Conservation (phyloP, 305 asterid species). For the Andrographis paniculata region DNA sequence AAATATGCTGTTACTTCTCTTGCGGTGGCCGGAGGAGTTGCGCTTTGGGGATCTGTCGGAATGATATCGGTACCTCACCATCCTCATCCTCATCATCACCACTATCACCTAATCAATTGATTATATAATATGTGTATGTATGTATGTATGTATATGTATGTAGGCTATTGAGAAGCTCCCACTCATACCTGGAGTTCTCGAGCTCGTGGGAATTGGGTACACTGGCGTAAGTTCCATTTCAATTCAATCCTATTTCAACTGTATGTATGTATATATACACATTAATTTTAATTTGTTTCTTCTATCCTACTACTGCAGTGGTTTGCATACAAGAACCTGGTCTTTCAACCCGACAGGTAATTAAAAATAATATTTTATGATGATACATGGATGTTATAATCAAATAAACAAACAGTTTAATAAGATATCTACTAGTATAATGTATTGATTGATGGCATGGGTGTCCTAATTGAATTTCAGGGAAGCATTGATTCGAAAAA, state of each 20-base stretch:
- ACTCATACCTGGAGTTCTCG: slow-evolving; percentile 69
- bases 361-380: background rate
- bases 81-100: background rate
- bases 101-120: too few species aligned
- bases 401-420: too few species aligned
- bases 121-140: too few species aligned
- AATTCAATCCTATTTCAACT: background rate
- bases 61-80: slow-evolving; percentile 39
- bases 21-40: slow-evolving; percentile 58
- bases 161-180: slow-evolving; percentile 94
- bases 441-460: too few species aligned
- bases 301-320: slow-evolving; percentile 43
- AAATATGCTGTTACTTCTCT: slow-evolving; percentile 77
- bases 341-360: slow-evolving; percentile 58
- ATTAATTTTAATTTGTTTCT: too few species aligned
- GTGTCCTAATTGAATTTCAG: too few species aligned
- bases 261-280: background rate
- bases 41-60: slow-evolving; percentile 58
- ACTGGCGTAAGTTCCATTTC: slow-evolving; percentile 58
- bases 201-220: slow-evolving; percentile 84
- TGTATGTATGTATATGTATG: too few species aligned
- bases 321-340: slow-evolving; percentile 71
- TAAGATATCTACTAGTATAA: too few species aligned
- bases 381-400: too few species aligned
- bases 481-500: too few species aligned